Base-by-base conservation (phyloP, 345 rosid genomes). In the Conringia planisiliqua region DNA sequence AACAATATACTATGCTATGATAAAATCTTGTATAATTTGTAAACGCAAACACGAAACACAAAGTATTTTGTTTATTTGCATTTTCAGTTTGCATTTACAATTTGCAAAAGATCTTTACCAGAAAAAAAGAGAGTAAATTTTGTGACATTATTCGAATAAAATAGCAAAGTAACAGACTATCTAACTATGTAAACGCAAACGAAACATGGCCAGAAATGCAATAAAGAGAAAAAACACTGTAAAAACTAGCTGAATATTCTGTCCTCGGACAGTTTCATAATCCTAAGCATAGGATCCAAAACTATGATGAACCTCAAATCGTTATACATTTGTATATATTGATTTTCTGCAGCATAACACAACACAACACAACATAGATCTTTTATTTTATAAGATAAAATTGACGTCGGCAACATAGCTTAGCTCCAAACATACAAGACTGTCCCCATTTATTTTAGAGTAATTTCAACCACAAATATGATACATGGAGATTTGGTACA, bases 401-500 rank as follows among this genome's bases (percentile, higher is more conserved):
- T 44, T 44, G 48, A 66, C 50, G 78, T 33, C 72, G 59, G 78
- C 66, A 66, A 57, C 48, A 64, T 54, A 71, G 61, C 42, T 68
- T 38, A 61, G 27, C 40, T 6, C 38, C 59, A 54, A 22, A 26
- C 18, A 54, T 54, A 62, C 12, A n/a, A 72, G 44, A 6, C 44
- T 73, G 66, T 44, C 51, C 59, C 1, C 60, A 27, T 62, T 56
- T 33, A 46, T 16, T 4, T 29, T 3, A 66, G 60, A 22, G 59
- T 44, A 57, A 17, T 44, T 36, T 56, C 59, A 13, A 35, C 59
- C 66, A 74, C 59, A 56, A 17, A 50, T 22, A 27, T 17, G 54
- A 42, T 42, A 42, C 24, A 2, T 55, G 71, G 71, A 55, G 65
- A 33, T 43, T 10, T 26, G 27, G 44, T 17, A 30, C 70, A 54